phyloP scores from a whole-genome alignment of 169 alveolate species.

The Plasmodium inui region DNA sequence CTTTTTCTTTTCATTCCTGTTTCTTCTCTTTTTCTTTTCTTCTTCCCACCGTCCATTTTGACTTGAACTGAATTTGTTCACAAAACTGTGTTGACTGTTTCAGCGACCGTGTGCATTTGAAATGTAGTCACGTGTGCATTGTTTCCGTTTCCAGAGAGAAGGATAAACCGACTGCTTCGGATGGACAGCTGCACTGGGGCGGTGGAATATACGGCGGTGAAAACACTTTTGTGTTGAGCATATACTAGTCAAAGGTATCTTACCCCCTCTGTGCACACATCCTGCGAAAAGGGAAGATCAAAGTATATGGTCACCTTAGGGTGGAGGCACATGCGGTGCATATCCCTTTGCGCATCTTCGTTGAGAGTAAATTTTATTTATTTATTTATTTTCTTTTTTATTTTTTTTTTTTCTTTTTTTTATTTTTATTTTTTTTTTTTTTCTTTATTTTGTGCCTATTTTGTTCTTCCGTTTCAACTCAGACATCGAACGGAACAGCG shows the following conservation, averaged over 20 bases:
- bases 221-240: background rate
- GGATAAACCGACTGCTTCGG: background rate
- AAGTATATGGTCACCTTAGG: background rate
- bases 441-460: too few species aligned
- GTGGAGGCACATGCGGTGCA: background rate
- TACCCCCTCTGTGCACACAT: background rate
- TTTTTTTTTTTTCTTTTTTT: too few species aligned
- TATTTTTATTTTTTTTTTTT: too few species aligned
- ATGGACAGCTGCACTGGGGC: background rate
- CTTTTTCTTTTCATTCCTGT: too few species aligned
- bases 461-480: background rate
- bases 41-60: background rate
- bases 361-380: background rate
- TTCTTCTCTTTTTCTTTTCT: background rate
- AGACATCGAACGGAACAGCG: background rate
- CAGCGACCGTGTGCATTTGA: background rate
- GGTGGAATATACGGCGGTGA: background rate
- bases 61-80: background rate
- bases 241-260: background rate
- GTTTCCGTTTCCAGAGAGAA: background rate
- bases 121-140: background rate
- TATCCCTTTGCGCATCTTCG: background rate
- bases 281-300: background rate
- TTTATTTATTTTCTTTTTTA: too few species aligned
- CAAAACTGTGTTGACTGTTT: background rate